A percentile compares a stretch with the other conserved stretches of the same genome.
phyloP scores from a whole-genome alignment of 345 rosid genomes.

The Aethionema arabicum region DNA sequence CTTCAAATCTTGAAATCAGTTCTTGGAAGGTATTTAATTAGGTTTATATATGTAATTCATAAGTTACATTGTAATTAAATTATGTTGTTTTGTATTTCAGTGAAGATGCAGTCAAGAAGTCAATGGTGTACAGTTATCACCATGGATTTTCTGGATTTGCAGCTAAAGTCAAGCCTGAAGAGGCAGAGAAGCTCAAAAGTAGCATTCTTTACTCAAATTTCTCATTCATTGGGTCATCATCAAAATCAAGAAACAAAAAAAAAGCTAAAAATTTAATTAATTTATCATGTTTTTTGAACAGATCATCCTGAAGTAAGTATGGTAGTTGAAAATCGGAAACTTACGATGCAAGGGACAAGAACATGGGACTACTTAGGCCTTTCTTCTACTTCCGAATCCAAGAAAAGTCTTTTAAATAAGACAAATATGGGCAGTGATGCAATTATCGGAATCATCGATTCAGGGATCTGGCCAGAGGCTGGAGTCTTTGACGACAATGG shows the following conservation, averaged over 20 bases:
- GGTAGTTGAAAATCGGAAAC: slow-evolving; percentile 35
- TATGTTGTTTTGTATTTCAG: background rate
- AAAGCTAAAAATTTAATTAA: background rate
- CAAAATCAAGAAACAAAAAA: background rate
- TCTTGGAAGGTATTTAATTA: background rate
- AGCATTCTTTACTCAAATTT: background rate
- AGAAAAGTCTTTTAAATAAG: slow-evolving; percentile 22
- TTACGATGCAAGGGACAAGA: slow-evolving; percentile 42
- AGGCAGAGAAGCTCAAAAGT: slow-evolving; percentile 37
- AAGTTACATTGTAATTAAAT: background rate
- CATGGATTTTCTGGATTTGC: slow-evolving; percentile 56
- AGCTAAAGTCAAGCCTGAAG: slow-evolving; percentile 46
- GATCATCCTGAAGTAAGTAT: slow-evolving; percentile 41
- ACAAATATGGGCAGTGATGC: slow-evolving; percentile 38
- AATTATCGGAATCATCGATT: slow-evolving; percentile 36
- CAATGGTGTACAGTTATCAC: slow-evolving; percentile 51
- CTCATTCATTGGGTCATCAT: slow-evolving; percentile 22
- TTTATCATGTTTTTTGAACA: slow-evolving; percentile 10
- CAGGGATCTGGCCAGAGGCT: slow-evolving; percentile 41
- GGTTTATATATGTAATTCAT: too few relatives aligned
- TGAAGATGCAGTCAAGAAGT: slow-evolving; percentile 37
- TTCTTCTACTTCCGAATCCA: slow-evolving; percentile 34
- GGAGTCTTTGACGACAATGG: slow-evolving; percentile 41
- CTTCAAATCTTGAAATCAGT: too few relatives aligned
- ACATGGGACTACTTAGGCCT: slow-evolving; percentile 48